Percentiles rank a stretch among this genome's conserved stretches.
Conservation (phyloP, 176 grass and related monocot genomes). For the Juncus inflexus region DNA sequence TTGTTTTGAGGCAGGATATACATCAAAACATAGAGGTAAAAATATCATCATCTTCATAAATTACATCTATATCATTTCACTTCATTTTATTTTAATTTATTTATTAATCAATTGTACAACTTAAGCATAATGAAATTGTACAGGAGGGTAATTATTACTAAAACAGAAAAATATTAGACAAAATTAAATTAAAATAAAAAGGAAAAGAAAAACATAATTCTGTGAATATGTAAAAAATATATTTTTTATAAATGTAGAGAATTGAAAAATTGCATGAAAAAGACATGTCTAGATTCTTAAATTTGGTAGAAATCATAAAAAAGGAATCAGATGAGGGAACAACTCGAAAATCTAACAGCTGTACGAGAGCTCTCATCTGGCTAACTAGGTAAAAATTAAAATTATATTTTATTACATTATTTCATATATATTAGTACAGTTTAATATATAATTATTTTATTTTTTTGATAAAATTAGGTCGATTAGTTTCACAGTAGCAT, state of each 20-base stretch:
- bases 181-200: no score
- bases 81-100: background rate
- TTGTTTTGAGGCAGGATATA: slow-evolving; percentile 75
- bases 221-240: background rate
- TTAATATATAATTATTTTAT: no score
- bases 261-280: slow-evolving; percentile 42
- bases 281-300: slow-evolving; percentile 46
- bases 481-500: slow-evolving; percentile 51
- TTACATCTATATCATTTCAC: background rate
- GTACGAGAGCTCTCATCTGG: slow-evolving; percentile 74
- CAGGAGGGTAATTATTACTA: no score
- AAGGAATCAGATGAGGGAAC: slow-evolving; percentile 54
- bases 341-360: slow-evolving; percentile 58
- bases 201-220: no score
- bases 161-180: no score
- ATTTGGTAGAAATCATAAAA: slow-evolving; percentile 45
- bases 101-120: background rate
- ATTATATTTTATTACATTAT: background rate
- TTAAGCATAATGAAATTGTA: no score
- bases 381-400: slow-evolving; percentile 43
- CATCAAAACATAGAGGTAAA: slow-evolving; percentile 78
- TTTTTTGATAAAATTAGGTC: slow-evolving; percentile 40
- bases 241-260: slow-evolving; percentile 38
- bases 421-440: background rate
- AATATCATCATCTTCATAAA: slow-evolving; percentile 10